Evolutionary conservation across 2,329 filamentous ascomycete species (phyloP).

Genomic region (Aureobasidium sp.): DNA sequence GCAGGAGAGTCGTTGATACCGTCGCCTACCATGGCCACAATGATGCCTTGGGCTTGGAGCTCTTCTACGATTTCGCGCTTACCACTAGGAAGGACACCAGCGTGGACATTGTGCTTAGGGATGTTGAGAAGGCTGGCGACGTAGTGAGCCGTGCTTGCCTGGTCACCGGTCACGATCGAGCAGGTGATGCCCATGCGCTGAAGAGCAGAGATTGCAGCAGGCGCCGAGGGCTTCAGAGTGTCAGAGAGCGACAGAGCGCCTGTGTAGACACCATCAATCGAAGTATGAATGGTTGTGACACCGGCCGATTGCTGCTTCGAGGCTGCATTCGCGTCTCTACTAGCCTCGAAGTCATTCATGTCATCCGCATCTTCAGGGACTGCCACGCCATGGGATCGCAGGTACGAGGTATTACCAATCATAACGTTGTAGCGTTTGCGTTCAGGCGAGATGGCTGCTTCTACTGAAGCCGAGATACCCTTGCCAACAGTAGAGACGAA

Average conservation of each 20-base stretch:
- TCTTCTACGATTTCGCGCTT: conserved; percentile 79
- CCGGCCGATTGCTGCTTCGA: conserved; percentile 46
- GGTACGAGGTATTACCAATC: conserved; percentile 73
- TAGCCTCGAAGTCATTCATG: conserved; percentile 22
- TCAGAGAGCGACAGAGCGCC: conserved; percentile 81
- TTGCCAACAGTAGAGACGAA: conserved; percentile 79
- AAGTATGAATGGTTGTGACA: conserved; percentile 85
- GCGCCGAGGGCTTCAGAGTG: conserved; percentile 81
- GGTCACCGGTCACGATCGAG: conserved; percentile 91
- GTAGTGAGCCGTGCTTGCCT: conserved; percentile 72
- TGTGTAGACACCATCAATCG: conserved; percentile 73
- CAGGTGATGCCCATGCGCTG: conserved; percentile 78
- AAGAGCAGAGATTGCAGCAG: conserved; percentile 72
- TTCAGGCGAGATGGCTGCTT: conserved; percentile 63
- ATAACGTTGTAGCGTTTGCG: conserved; percentile 69
- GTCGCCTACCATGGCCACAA: conserved; percentile 95
- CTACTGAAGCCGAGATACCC: conserved; percentile 74
- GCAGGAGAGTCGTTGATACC: conserved; percentile 98
- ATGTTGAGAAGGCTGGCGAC: conserved; percentile 83
- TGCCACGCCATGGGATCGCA: conserved; percentile 62
- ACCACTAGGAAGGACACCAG: conserved; percentile 82
- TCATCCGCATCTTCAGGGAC: conserved; percentile 57
- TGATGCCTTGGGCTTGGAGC: conserved; percentile 65
- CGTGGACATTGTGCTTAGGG: conserved; percentile 64
- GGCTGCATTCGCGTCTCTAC: conserved; percentile 20